A percentile compares a stretch with the other conserved stretches of the same genome.
phyloP scores from a whole-genome alignment of 106 monocot species.

The Agapanthus africanus region DNA sequence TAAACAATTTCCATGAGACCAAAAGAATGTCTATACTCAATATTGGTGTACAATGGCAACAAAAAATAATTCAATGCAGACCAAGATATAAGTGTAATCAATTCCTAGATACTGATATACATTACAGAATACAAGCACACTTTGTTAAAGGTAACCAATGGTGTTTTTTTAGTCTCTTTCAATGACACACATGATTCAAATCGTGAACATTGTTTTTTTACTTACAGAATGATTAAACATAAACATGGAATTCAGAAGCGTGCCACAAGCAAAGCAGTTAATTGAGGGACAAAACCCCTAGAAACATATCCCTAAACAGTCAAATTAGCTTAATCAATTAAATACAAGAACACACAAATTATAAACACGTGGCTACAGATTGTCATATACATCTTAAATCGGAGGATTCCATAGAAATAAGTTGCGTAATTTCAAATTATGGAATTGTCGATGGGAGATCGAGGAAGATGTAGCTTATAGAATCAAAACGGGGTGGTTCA shows the following conservation, averaged over 20 bases:
- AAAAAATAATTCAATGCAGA: not conserved
- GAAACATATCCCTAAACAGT: not conserved
- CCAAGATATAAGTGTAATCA: not conserved
- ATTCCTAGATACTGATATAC: not conserved
- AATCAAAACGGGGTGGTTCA: too few species aligned
- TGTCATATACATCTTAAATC: too few species aligned
- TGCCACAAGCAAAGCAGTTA: too few species aligned
- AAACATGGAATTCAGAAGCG: too few species aligned
- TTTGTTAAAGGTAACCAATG: not conserved
- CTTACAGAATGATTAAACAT: not conserved
- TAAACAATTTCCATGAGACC: constrained; percentile 11
- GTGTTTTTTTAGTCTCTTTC: too few species aligned
- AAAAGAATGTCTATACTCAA: not conserved
- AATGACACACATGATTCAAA: not conserved
- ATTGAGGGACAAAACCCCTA: not conserved
- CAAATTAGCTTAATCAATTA: too few species aligned
- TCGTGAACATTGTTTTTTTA: not conserved
- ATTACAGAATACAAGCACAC: not conserved
- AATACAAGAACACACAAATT: too few species aligned
- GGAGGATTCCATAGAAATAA: too few species aligned
- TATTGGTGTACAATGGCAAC: not conserved
- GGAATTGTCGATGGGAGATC: too few species aligned
- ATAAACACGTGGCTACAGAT: too few species aligned
- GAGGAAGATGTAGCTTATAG: too few species aligned
- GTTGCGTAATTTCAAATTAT: too few species aligned